Evolutionary conservation across 768 basidiomycete genomes (phyloP).

Genomic region (Megacollybia marginata): DNA sequence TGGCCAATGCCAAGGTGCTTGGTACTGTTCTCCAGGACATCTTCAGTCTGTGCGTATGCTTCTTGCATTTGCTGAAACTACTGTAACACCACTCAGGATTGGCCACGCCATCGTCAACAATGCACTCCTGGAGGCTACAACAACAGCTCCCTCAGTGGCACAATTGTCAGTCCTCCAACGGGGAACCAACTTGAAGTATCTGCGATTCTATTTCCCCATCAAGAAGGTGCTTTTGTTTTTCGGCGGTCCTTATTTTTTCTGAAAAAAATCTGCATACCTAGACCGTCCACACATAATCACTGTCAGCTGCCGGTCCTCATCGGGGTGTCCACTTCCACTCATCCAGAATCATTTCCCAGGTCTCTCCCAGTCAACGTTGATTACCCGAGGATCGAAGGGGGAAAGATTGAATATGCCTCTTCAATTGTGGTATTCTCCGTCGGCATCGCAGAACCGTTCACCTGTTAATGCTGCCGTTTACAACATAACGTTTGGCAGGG

Average conservation of each 20-base stretch:
- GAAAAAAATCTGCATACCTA: constrained; percentile 20
- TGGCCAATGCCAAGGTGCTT: constrained; percentile 73
- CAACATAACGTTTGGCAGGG: constrained; percentile 76
- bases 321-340: constrained; percentile 65
- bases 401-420: constrained; percentile 79
- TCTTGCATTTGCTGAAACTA: constrained; percentile 2
- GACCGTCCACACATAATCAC: constrained; percentile 70
- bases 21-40: constrained; percentile 80
- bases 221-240: no score
- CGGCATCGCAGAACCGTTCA: constrained; percentile 46
- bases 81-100: constrained; percentile 45
- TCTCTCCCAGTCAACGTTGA: constrained; percentile 54
- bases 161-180: constrained; percentile 69
- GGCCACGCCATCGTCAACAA: constrained; percentile 67
- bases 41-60: constrained; percentile 48
- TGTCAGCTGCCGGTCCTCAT: constrained; percentile 65
- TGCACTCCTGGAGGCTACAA: constrained; percentile 56
- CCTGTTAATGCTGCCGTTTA: constrained; percentile 75
- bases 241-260: no score
- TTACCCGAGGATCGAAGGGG: constrained; percentile 78
- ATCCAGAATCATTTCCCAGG: constrained; percentile 55
- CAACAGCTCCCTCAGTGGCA: constrained; percentile 33
- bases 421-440: constrained; percentile 74
- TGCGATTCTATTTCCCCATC: constrained; percentile 57
- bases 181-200: constrained; percentile 58